Base-by-base conservation (phyloP, 306 rosid genomes). In the Vigna unguiculata region DNA sequence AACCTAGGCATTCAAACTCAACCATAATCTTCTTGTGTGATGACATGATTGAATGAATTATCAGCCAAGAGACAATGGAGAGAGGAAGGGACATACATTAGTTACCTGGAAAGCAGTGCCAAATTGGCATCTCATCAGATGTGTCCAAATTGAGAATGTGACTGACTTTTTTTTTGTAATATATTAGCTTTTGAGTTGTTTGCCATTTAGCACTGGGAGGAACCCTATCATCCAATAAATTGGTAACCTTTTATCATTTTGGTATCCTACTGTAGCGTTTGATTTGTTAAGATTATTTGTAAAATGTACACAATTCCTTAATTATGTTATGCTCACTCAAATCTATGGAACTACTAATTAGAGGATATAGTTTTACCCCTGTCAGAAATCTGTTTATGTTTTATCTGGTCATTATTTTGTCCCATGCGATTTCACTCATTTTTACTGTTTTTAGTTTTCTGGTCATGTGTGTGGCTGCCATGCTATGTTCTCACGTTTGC, bases 111-210 rank as follows among this genome's bases (percentile, higher is more conserved):
- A 75, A 54, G 43, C 59, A 78, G 68, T 78, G 74, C 78, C 58
- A 74, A 62, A 61, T 62, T 78, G 81, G 73, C 83, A 16, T 78
- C 76, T 81, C 75, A 74, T 74, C 63, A 20, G 61, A 52, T 49
- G 41, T 49, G 46, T 83, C 63, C 78, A 52, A 57, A 62, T 32
- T 45, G 80, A 43, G 48, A 36, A 71, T 40, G 51, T 68, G 77
- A 82, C 59, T 73, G 71, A 47, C 82, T 47, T 51, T n/a, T n/a
- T 71, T 46, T 59, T 13, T 66, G 74, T 83, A 78, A 62, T 66
- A 68, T 55, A 74, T 72, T 60, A 74, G 57, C 9, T 24, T 68
- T 72, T 48, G 45, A 73, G 75, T 21, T 67, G 71, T 45, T 57
- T 30, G 3, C 71, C 82, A 84, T 57, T 51, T 66, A 41, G 64